phyloP scores from a whole-genome alignment of 179 eudicot genomes.

The Actinidia arguta region DNA sequence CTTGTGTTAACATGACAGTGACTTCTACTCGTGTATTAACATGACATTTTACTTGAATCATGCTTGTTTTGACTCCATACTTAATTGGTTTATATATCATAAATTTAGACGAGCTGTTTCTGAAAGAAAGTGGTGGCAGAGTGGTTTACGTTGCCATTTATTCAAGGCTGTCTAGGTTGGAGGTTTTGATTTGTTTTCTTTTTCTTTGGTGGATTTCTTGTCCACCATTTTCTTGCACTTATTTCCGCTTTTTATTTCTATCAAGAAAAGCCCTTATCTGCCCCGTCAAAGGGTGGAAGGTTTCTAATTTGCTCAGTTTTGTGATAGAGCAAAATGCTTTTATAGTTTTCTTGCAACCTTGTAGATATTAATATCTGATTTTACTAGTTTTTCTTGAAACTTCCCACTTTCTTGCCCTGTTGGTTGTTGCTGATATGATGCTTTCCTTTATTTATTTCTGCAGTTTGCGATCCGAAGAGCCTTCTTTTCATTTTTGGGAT shows the following conservation, averaged over 20 bases:
- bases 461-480: conserved; percentile 99
- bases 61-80: not conserved
- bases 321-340: not conserved
- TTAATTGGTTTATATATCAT: too few species aligned
- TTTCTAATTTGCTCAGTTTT: not conserved
- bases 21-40: not conserved
- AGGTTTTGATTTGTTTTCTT: too few species aligned
- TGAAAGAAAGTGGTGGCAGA: too few species aligned
- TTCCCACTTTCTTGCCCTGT: not conserved
- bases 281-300: not conserved
- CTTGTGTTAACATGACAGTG: not conserved
- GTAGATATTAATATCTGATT: not conserved
- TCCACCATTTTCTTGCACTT: too few species aligned
- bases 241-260: too few species aligned
- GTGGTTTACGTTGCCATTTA: not conserved
- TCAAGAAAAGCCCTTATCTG: not conserved
- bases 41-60: not conserved
- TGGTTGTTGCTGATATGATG: not conserved
- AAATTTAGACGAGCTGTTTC: too few species aligned
- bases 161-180: too few species aligned
- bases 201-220: too few species aligned
- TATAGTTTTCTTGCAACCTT: not conserved
- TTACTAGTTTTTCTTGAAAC: not conserved
- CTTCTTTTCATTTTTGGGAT: conserved; percentile 89
- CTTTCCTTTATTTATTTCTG: conserved; percentile 23